These are phyloP conservation scores for Yamadazyma atlantica DNA, from an alignment of 1,139 yeast species.

Conservation along the genomic window DNA sequence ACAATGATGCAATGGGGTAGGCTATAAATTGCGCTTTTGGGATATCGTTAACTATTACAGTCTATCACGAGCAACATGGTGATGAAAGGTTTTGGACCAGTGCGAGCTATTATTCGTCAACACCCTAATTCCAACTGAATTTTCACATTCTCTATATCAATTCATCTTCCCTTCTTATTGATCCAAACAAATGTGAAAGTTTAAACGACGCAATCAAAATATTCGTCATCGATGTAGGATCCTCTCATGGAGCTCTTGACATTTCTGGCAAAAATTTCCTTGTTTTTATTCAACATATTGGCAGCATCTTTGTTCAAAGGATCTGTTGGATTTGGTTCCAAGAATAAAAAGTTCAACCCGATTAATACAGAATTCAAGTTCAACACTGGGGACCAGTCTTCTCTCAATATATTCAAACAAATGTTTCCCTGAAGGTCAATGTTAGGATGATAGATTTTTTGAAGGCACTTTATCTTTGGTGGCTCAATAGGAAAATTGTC, in stretches of 20 bases:
- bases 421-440: conserved; percentile 89
- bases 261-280: conserved; percentile 52
- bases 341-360: conserved; percentile 80
- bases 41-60: no score
- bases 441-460: conserved; percentile 88
- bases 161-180: background rate
- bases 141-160: no score
- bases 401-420: conserved; percentile 85
- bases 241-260: conserved; percentile 76
- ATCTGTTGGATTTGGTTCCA: conserved; percentile 90
- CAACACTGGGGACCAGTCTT: conserved; percentile 96
- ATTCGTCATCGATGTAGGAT: conserved; percentile 54
- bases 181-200: background rate
- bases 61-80: no score
- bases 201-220: conserved; percentile 61
- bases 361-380: conserved; percentile 78
- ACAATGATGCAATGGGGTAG: no score
- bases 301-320: conserved; percentile 94
- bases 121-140: background rate
- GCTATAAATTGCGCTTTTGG: no score
- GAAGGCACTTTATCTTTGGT: conserved; percentile 74
- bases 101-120: background rate
- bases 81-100: background rate
- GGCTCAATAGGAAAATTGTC: conserved; percentile 89
- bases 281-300: conserved; percentile 60